Percentiles rank a stretch among this genome's conserved stretches.
These are phyloP conservation scores for Trichosporon asahii DNA, from an alignment of 1,284 basidiomycete genomes.

Conservation along the genomic window DNA sequence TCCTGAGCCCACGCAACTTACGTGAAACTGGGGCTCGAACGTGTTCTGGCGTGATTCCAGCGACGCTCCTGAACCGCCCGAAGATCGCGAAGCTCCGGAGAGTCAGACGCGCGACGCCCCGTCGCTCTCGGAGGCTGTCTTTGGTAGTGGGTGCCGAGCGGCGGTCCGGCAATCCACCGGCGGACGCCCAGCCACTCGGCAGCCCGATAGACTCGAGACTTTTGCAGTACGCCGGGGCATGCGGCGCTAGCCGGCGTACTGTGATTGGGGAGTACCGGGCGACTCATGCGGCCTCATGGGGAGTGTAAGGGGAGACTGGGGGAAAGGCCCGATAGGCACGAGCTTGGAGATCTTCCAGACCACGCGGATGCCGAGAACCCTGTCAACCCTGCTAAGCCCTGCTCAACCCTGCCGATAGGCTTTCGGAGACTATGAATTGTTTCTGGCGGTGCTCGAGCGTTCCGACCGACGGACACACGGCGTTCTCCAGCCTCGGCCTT, in stretches of 20 bases:
- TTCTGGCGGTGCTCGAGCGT: not conserved
- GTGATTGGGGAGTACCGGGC: not conserved
- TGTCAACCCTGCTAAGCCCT: not conserved
- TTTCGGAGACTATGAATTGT: constrained; percentile 5
- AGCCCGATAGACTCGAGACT: too few species aligned
- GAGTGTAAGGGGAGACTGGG: not conserved
- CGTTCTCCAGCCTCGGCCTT: not conserved
- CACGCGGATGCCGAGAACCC: not conserved
- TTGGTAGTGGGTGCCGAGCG: not conserved
- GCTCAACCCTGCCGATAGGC: not conserved
- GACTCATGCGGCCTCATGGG: not conserved
- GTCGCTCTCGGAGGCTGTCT: not conserved
- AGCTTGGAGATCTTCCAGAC: not conserved
- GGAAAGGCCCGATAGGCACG: not conserved
- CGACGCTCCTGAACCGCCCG: not conserved
- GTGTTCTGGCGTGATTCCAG: not conserved
- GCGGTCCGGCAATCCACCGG: not conserved
- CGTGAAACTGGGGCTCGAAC: not conserved
- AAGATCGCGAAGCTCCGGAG: not conserved
- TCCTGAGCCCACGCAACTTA: not conserved
- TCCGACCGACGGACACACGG: not conserved
- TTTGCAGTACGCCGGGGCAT: not conserved
- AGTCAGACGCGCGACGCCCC: not conserved
- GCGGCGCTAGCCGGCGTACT: not conserved
- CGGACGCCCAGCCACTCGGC: not conserved